Evolutionary conservation across 306 rosid genomes (phyloP).

Genomic region (Quercus cerris): DNA sequence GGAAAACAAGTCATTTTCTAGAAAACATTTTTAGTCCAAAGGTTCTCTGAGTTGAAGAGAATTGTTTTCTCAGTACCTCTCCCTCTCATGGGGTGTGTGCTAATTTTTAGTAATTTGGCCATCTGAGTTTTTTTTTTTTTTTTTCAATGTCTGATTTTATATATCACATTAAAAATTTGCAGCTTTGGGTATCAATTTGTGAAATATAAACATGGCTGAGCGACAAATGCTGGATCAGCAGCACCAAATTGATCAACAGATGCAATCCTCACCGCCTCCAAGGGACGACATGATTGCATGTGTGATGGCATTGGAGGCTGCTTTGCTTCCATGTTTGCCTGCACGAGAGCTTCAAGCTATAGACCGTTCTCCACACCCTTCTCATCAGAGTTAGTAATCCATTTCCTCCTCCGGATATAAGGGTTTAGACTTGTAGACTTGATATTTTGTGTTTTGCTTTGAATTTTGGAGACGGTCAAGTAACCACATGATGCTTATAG

Average conservation of each 20-base stretch:
- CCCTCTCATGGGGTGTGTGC: no score
- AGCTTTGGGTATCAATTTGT: neutral
- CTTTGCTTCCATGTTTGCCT: constrained; percentile 96
- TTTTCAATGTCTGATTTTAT: no score
- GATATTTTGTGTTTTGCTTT: neutral
- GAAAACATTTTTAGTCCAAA: no score
- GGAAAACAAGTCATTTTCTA: no score
- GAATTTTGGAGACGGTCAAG: neutral
- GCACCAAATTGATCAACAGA: constrained; percentile 39
- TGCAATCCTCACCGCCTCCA: constrained; percentile 55
- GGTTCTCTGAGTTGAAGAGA: no score
- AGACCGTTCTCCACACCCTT: constrained; percentile 91
- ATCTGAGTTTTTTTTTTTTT: no score
- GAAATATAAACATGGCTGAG: constrained; percentile 56
- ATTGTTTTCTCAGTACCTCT: no score
- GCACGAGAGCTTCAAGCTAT: constrained; percentile 97
- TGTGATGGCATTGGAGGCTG: constrained; percentile 80
- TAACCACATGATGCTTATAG: neutral
- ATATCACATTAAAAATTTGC: no score
- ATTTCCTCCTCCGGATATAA: neutral
- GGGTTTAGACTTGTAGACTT: neutral
- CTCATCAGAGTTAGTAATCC: constrained; percentile 80
- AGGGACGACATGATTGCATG: constrained; percentile 77
- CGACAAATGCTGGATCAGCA: constrained; percentile 55
- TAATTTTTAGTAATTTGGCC: no score